Percentiles rank a stretch among this genome's conserved stretches.
Evolutionary conservation across 768 basidiomycete genomes (phyloP).

Genomic region (Tremella mesenterica): DNA sequence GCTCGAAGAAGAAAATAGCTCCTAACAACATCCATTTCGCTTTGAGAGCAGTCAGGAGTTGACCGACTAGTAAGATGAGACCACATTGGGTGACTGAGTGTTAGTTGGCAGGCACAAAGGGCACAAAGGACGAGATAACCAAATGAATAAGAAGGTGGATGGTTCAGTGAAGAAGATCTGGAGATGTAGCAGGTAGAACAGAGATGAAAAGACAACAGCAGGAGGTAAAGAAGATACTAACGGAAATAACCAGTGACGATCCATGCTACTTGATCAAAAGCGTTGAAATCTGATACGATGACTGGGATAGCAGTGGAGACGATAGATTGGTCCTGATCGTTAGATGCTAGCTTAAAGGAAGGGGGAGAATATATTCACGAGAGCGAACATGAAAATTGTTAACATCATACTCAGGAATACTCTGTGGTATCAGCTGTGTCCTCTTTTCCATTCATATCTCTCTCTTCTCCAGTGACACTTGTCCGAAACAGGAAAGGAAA

Average conservation of each 20-base stretch:
- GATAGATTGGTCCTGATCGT: conserved; percentile 35
- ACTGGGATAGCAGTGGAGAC: conserved; percentile 34
- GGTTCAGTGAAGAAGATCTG: neutral
- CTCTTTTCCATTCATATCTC: too few relatives aligned
- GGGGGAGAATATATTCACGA: neutral
- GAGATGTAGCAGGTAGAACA: conserved; percentile 4
- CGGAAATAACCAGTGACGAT: conserved; percentile 33
- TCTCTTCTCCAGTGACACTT: too few relatives aligned
- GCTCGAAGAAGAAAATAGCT: conserved; percentile 44
- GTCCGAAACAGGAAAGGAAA: too few relatives aligned
- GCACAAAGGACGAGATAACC: neutral
- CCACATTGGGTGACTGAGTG: conserved; percentile 33
- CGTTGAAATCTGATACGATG: conserved; percentile 9
- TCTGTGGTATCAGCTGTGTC: too few relatives aligned
- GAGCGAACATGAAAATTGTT: neutral
- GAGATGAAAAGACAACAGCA: neutral
- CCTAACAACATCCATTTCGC: conserved; percentile 41
- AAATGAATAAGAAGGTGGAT: neutral
- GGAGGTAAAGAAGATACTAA: conserved; percentile 3
- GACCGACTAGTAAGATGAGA: conserved; percentile 40
- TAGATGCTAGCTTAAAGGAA: neutral
- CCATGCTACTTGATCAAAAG: conserved; percentile 34
- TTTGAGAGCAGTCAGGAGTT: conserved; percentile 38
- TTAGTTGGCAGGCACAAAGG: neutral
- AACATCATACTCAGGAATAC: conserved; percentile 1